Evolutionary conservation across 345 rosid species (phyloP), one percentile per base, ranked within the genome.

Genomic region (Toxicodendron radicans): DNA sequence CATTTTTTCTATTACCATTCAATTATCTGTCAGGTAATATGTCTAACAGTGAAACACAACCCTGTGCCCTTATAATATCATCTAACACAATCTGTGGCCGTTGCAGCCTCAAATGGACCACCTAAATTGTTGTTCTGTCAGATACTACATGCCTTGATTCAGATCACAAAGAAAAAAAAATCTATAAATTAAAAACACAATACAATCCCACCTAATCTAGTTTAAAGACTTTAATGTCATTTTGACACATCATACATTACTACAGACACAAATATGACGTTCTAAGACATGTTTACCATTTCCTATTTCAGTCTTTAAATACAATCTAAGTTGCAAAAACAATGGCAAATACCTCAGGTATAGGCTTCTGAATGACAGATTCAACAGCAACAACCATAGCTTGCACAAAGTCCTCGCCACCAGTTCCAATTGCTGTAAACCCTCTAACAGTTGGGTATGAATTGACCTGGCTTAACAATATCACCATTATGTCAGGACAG

Each of bases 381-480:
- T 95, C 99, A 71, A 95, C 97, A 0, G 99, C 98, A 84, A 95
- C 87, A 76, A 95, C 88, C 99, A 95, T 93, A 46, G 97, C 86
- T 71, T 91, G 99, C 73, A 92, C 97, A 83, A 95, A 95, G 81
- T 95, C 99, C 68, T 95, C 94, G 54, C 99, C 99, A 41, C 99
- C 97, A 41, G 97, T 95, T 75, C 97, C 99, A 75, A 95, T 95
- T 6, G 97, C 97, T 5, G 94, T 92, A 86, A 95, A 95, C 61
- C 97, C 97, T 86, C 97, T 87, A 66, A 89, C 99, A 5, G 95
- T 91, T 3, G 97, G 99, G 83, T 95, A 95, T 7, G 94, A 85
- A 75, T 95, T 95, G 48, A 95, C 99, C 97, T 95, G 82, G 73
- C 56, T 76, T 24, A 72, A 73, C 12, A 52, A 56, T 30, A 53